These are phyloP conservation scores for Debaryomyces sp. DNA, from an alignment of 1,139 yeast genomes.

Conservation along the genomic window DNA sequence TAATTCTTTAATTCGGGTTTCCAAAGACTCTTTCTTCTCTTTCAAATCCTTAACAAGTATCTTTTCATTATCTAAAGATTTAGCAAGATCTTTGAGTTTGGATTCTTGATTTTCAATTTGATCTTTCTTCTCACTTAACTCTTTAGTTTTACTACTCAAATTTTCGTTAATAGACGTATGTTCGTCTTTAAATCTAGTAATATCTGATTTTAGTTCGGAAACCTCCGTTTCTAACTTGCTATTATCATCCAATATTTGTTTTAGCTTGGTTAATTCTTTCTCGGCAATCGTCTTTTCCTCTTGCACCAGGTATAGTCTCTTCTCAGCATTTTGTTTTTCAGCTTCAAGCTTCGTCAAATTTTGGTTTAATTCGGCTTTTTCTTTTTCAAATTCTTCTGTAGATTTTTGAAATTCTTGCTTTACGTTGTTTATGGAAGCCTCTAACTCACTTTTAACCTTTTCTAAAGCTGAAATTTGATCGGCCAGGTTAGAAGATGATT, in stretches of 20 bases:
- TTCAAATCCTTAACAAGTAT: neutral
- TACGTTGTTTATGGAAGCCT: constrained; percentile 2
- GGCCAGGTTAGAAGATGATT: neutral
- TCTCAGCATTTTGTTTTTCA: neutral
- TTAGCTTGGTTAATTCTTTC: neutral
- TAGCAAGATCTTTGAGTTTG: neutral
- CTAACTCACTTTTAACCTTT: constrained; percentile 6
- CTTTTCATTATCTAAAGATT: neutral
- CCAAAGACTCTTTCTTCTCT: constrained; percentile 7
- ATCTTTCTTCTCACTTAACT: neutral
- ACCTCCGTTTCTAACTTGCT: neutral
- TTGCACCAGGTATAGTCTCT: neutral
- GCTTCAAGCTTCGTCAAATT: neutral
- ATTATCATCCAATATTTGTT: neutral
- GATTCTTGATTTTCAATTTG: neutral
- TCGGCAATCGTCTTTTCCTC: neutral
- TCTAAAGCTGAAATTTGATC: constrained; percentile 3
- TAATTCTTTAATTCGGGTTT: constrained; percentile 10
- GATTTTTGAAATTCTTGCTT: neutral
- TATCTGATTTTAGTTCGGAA: constrained; percentile 4
- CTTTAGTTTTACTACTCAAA: neutral
- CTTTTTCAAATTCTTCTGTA: neutral
- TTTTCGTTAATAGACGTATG: neutral
- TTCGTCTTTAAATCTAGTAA: constrained; percentile 1
- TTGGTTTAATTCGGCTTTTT: constrained; percentile 4